Evolutionary conservation across 2,329 filamentous ascomycete genomes (phyloP).

Genomic region (Ophiocordyceps camponoti-leonardi): DNA sequence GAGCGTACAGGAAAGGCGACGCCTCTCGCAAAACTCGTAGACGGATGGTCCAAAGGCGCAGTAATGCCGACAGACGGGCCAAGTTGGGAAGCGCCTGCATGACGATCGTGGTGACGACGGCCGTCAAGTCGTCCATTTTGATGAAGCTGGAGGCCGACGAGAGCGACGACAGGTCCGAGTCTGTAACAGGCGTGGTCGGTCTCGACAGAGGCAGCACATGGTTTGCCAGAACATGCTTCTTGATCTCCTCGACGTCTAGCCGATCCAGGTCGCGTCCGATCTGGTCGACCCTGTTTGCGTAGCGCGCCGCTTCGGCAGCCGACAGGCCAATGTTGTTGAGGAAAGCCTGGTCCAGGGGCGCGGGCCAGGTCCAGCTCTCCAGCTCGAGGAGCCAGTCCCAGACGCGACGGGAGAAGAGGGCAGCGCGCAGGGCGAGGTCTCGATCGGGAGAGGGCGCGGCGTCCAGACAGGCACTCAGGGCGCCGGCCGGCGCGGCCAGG

Average conservation of each 20-base stretch:
- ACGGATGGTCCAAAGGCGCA: slow-evolving; percentile 64
- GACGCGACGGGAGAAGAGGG: slow-evolving; percentile 52
- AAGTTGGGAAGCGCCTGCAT: slow-evolving; percentile 75
- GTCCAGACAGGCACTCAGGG: slow-evolving; percentile 41
- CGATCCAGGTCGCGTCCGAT: slow-evolving; percentile 54
- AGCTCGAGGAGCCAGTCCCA: slow-evolving; percentile 64
- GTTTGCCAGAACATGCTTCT: slow-evolving; percentile 68
- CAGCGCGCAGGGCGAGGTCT: slow-evolving; percentile 54
- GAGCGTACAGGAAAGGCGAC: slow-evolving; percentile 46
- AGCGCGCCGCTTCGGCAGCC: slow-evolving; percentile 42
- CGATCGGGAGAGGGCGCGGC: slow-evolving; percentile 47
- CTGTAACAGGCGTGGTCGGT: slow-evolving; percentile 17
- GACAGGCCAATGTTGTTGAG: slow-evolving; percentile 48
- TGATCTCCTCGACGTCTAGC: slow-evolving; percentile 71
- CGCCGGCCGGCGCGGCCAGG: slow-evolving; percentile 34
- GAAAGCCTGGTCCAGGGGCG: slow-evolving; percentile 19
- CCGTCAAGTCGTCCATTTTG: slow-evolving; percentile 75
- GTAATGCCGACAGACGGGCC: slow-evolving; percentile 52
- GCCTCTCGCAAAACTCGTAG: slow-evolving; percentile 58
- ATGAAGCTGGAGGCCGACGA: slow-evolving; percentile 37
- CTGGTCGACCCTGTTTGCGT: slow-evolving; percentile 57
- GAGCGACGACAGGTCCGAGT: slow-evolving; percentile 20
- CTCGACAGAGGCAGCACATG: slow-evolving; percentile 44
- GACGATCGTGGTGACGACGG: slow-evolving; percentile 78
- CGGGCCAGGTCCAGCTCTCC: slow-evolving; percentile 38